Percentiles rank a stretch among this genome's conserved stretches.
phyloP scores from a whole-genome alignment of 306 rosid species.

The Malus asiatica region DNA sequence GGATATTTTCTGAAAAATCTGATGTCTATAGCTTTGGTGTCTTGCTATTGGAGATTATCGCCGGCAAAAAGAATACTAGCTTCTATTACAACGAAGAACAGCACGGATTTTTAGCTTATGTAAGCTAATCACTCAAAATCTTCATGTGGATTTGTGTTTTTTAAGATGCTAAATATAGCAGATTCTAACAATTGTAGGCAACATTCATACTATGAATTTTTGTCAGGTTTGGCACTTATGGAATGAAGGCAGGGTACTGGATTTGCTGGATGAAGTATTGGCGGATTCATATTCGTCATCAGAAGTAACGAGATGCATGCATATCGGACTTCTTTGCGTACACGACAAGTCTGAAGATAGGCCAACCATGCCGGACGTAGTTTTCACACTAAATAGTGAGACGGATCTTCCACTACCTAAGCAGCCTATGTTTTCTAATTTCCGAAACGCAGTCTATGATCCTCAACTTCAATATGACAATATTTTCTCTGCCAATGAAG shows the following conservation, averaged over 20 bases:
- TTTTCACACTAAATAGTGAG: slow-evolving; percentile 4
- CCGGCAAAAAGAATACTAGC: not conserved
- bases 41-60: slow-evolving; percentile 20
- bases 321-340: slow-evolving; percentile 19
- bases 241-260: slow-evolving; percentile 7
- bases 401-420: slow-evolving; percentile 6
- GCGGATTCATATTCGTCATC: not conserved
- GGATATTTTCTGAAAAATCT: slow-evolving; percentile 17
- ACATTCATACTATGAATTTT: too few relatives aligned
- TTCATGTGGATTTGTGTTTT: not conserved
- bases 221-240: slow-evolving; percentile 14
- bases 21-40: slow-evolving; percentile 29
- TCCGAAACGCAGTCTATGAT: not conserved
- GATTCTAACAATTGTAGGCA: not conserved
- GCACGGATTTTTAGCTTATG: slow-evolving; percentile 20
- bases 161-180: not conserved
- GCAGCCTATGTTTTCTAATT: not conserved
- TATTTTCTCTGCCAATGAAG: not conserved
- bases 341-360: slow-evolving; percentile 11
- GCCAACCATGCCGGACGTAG: slow-evolving; percentile 13
- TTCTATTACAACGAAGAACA: not conserved
- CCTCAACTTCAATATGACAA: not conserved
- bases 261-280: not conserved
- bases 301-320: slow-evolving; percentile 11
- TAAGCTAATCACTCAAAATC: not conserved